These are phyloP conservation scores for Talaromyces borbonicus DNA, from an alignment of 495 filamentous ascomycete species.

Conservation along the genomic window DNA sequence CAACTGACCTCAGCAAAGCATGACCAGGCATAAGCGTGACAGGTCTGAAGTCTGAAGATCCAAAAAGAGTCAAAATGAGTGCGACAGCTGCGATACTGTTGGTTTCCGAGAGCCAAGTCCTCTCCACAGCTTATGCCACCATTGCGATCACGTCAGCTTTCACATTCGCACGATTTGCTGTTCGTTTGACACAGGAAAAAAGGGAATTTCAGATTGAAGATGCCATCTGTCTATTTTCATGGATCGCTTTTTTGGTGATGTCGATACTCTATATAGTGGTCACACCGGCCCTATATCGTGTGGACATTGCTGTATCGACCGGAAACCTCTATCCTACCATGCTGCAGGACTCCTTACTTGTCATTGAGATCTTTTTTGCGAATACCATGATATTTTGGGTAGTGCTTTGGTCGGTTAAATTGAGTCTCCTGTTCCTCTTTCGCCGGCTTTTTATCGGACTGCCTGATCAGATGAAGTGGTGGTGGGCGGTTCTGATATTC, in stretches of 20 bases:
- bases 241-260: conserved; percentile 21
- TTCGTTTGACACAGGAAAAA: conserved; percentile 7
- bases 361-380: conserved; percentile 32
- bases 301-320: conserved; percentile 7
- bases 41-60: too few species aligned
- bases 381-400: conserved; percentile 35
- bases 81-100: neutral
- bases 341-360: conserved; percentile 14
- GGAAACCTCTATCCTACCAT: conserved; percentile 14
- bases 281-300: conserved; percentile 19
- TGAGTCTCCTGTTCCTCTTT: conserved; percentile 35
- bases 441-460: conserved; percentile 25
- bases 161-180: conserved; percentile 13
- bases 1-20: too few species aligned
- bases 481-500: conserved; percentile 30
- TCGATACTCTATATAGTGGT: conserved; percentile 26
- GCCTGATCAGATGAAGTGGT: conserved; percentile 17
- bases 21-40: too few species aligned
- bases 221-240: conserved; percentile 18
- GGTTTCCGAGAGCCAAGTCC: conserved; percentile 7
- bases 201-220: conserved; percentile 21
- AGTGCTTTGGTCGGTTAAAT: conserved; percentile 38
- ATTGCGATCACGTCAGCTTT: conserved; percentile 21
- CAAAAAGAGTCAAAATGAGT: neutral
- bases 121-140: conserved; percentile 18